A percentile compares a stretch with the other conserved stretches of the same genome.
Evolutionary conservation across 805 yeast species (phyloP).

Genomic region (Myxozyma kluyveri): DNA sequence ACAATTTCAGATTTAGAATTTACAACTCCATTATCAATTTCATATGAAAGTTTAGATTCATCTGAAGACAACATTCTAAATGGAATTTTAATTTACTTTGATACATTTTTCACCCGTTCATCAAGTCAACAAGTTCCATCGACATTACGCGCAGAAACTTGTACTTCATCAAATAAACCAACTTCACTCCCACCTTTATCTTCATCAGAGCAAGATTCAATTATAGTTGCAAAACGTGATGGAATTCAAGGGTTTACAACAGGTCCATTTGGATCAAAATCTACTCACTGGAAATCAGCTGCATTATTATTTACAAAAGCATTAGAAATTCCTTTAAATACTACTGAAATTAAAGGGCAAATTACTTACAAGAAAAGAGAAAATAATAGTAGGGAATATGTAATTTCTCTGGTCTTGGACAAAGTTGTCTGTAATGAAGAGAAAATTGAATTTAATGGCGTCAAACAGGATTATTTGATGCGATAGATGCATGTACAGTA

Average conservation of each 20-base stretch:
- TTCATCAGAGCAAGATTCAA: background rate
- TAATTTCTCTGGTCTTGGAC: slow-evolving; percentile 67
- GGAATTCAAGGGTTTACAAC: slow-evolving; percentile 56
- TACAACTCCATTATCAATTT: slow-evolving; percentile 55
- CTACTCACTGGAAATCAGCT: slow-evolving; percentile 91
- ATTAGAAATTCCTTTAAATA: slow-evolving; percentile 67
- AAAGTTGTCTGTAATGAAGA: background rate
- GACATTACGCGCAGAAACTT: slow-evolving; percentile 42
- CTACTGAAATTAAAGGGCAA: slow-evolving; percentile 54
- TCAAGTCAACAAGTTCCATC: slow-evolving; percentile 31
- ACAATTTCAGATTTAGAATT: slow-evolving; percentile 69
- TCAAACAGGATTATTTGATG: slow-evolving; percentile 19
- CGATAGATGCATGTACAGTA: slow-evolving; percentile 1
- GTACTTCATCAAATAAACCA: slow-evolving; percentile 12
- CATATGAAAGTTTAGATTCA: slow-evolving; percentile 38
- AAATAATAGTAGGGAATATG: slow-evolving; percentile 74
- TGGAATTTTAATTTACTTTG: slow-evolving; percentile 85
- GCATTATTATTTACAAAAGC: slow-evolving; percentile 77
- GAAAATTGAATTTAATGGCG: no score
- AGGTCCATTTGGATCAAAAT: slow-evolving; percentile 74
- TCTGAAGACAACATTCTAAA: slow-evolving; percentile 70
- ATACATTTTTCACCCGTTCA: slow-evolving; percentile 63
- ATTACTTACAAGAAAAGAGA: slow-evolving; percentile 68
- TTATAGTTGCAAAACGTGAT: background rate
- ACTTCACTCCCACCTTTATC: background rate